These are phyloP conservation scores for Asterophora lycoperdoides DNA, from an alignment of 768 basidiomycete species.

Conservation along the genomic window DNA sequence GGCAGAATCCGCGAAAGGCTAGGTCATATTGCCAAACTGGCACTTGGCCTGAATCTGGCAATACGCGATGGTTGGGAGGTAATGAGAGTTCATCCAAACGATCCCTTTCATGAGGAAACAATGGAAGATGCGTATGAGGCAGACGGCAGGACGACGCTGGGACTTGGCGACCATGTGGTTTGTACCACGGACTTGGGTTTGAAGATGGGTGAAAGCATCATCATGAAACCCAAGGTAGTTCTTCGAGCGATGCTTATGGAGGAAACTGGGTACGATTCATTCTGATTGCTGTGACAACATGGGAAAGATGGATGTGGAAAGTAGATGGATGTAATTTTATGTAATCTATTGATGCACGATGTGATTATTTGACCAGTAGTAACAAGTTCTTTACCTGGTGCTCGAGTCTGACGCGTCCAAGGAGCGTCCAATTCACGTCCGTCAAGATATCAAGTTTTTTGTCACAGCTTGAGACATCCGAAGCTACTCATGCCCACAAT, in stretches of 20 bases:
- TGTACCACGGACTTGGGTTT: slow-evolving; percentile 32
- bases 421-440: no score
- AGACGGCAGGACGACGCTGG: slow-evolving; percentile 5
- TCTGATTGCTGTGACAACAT: no score
- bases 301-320: no score
- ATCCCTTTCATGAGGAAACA: slow-evolving; percentile 21
- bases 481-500: no score
- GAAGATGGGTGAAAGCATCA: slow-evolving; percentile 11
- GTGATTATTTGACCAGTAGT: no score
- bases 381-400: no score
- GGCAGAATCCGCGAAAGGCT: slow-evolving; percentile 10
- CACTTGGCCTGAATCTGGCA: slow-evolving; percentile 28
- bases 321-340: no score
- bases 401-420: no score
- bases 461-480: no score
- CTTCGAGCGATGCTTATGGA: slow-evolving; percentile 17
- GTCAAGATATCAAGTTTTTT: no score
- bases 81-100: slow-evolving; percentile 22
- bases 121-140: slow-evolving; percentile 30
- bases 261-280: slow-evolving; percentile 6
- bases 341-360: no score
- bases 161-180: slow-evolving; percentile 23
- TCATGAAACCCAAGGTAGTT: slow-evolving; percentile 29
- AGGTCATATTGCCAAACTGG: slow-evolving; percentile 24
- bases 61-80: slow-evolving; percentile 25